Conservation (phyloP, 208 protist species). For the Crithidia sp. region DNA sequence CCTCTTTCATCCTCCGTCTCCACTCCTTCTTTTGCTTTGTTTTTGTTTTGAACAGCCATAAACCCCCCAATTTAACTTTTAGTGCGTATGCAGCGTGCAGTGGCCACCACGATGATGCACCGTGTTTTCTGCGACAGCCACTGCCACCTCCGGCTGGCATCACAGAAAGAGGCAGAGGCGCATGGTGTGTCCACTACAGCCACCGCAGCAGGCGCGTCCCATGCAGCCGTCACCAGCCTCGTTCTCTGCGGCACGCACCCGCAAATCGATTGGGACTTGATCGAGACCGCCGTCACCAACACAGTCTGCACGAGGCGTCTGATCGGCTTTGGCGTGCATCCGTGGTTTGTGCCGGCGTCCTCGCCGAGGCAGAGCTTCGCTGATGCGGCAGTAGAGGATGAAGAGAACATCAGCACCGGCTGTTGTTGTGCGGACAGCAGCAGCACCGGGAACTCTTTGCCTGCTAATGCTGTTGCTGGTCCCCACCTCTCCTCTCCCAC, state of each 20-base stretch:
- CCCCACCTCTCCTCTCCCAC: not conserved
- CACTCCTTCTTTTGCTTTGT: not conserved
- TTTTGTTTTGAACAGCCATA: not conserved
- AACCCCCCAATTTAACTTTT: not conserved
- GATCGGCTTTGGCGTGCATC: constrained; percentile 79
- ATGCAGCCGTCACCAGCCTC: not conserved
- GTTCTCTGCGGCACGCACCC: constrained; percentile 85
- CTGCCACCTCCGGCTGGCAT: constrained; percentile 10
- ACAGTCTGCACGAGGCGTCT: constrained; percentile 6
- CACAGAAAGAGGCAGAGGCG: not conserved
- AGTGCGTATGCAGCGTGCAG: not conserved
- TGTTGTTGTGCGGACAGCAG: constrained; percentile 5
- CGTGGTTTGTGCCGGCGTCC: constrained; percentile 66
- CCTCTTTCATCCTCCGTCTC: constrained; percentile 1
- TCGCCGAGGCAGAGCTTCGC: not conserved
- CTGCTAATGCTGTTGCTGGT: no score
- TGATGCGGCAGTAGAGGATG: not conserved
- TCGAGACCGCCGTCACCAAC: not conserved
- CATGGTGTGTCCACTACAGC: not conserved
- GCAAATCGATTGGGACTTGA: constrained; percentile 66
- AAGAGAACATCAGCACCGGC: not conserved
- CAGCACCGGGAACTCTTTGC: no score
- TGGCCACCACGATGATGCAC: not conserved
- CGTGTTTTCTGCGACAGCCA: constrained; percentile 29
- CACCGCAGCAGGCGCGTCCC: not conserved